Base-by-base conservation (phyloP, 169 alveolate species). In the Cryptosporidium viatorum region DNA sequence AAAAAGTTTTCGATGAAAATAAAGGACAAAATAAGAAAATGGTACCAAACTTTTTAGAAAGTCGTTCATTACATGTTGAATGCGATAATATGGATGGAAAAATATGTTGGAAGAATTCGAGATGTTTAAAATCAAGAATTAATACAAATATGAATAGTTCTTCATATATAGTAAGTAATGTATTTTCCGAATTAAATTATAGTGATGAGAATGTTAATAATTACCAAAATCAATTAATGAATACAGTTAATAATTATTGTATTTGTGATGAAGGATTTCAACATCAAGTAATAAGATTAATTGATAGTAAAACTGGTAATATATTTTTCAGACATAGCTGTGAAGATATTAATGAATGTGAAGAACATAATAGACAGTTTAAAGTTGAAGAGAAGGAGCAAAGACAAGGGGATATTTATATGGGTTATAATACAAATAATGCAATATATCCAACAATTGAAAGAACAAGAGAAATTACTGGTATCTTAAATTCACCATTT, bases 371-470 rank as follows among this genome's bases (percentile, higher is more conserved):
- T 29, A 80, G 75, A 80, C 89, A 80, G 18, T 80, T 23, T 29
- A 62, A 23, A 62, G 62, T 58, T 18, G 89, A 80, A 26, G 75
- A 80, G 35, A 62, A 41, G 7, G 89, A 80, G 37, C 89, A 80
- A 45, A 37, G 39, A 18, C 65, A 65, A 29, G 89, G 89, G 0
- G 89, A 80, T 48, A 62, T 80, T 43, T 80, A 80, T 62, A 80
- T 45, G 59, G 89, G 89, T 31, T 80, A 80, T 39, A 80, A 80
- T 62, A 48, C 68, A 41, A 80, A 80, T 43, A 35, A 80, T 26
- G 89, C 89, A 48, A 43, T 80, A 12, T 80, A 80, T 80, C 89
- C 89, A 23, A 60, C 58, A 0, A 62, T 80, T n/a, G 89, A 80
- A 37, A 80, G 89, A 48, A 52, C 69, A 41, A 65, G 68, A 8